Evolutionary conservation across 2,329 filamentous ascomycete genomes (phyloP), one percentile per base, ranked within the genome.

Genomic region (Trichoderma sp.): DNA sequence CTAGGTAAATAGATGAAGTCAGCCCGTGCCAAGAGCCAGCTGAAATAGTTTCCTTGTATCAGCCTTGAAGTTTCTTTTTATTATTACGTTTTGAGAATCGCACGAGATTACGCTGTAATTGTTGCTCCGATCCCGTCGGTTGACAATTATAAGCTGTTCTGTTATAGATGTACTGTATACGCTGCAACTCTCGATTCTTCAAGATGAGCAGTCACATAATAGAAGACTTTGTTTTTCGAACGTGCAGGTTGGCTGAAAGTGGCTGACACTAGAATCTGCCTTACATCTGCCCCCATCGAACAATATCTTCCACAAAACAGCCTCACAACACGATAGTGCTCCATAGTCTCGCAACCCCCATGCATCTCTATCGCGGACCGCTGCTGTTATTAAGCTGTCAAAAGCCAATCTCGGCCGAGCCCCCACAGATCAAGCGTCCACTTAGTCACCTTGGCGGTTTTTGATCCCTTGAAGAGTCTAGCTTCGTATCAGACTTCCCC

Each of bases 361-460:
- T 38, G 60, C 60, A 38, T 35, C 64, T 56, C 45, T 41, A 62
- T 45, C 53, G 21, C 9, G 18, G 24, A 21, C 59, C 18, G 21
- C 53, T 24, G 41, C 53, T 71, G 31, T 45, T 45, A 45, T 71
- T 31, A 45, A 71, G 67, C 67, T 62, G 53, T 62, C 67, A 71
- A 71, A 71, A 24, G 21, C 56, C n/a, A 38, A 31, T 33, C 16
- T 14, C 3, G 12, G 14, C 12, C 18, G 31, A 7, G 14, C 16
- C 53, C 53, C 67, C 67, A 60, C 33, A 71, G 33, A 71, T 41
- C 67, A 71, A 71, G 50, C 21, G 67, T 59, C 53, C 38, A 63
- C 11, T 41, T 35, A 33, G 62, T 33, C 7, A 6, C 18, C 76
- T 77, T 76, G 76, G 76, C 75, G 76, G 75, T 24, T 73, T 74